Evolutionary conservation across 805 yeast species (phyloP).

Genomic region (Candida cerambycidarum): DNA sequence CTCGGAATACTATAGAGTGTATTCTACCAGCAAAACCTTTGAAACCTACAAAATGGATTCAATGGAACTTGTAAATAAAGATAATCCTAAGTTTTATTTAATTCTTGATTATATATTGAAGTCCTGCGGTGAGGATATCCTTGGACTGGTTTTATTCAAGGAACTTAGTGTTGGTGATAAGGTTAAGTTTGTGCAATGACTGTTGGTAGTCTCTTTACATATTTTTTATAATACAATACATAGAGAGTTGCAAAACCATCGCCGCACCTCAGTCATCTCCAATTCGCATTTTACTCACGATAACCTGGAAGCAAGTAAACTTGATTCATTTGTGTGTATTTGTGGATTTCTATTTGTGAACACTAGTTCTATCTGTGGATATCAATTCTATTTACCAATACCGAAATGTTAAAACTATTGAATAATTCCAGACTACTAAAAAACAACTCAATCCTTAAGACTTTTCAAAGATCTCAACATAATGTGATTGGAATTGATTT

Average conservation of each 20-base stretch:
- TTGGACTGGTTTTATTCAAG: slow-evolving; percentile 10
- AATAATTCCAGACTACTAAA: not conserved
- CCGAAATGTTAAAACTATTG: not conserved
- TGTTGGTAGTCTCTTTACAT: too few relatives aligned
- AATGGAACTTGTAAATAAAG: slow-evolving; percentile 3
- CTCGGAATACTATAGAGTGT: slow-evolving; percentile 14
- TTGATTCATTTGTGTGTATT: not conserved
- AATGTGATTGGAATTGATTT: slow-evolving; percentile 70
- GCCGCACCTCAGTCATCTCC: not conserved
- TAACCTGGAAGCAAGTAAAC: not conserved
- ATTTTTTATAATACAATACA: not conserved
- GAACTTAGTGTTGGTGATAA: not conserved
- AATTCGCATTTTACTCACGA: not conserved
- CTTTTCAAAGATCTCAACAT: slow-evolving; percentile 7
- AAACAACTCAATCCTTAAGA: not conserved
- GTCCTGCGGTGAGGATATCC: slow-evolving; percentile 14
- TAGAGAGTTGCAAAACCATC: not conserved
- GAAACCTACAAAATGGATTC: slow-evolving; percentile 16
- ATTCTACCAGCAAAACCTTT: slow-evolving; percentile 15
- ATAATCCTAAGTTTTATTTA: slow-evolving; percentile 1
- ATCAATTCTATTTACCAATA: not conserved
- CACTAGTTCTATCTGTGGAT: too few relatives aligned
- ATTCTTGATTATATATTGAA: slow-evolving; percentile 10
- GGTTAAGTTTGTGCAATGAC: too few relatives aligned
- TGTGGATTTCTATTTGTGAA: not conserved